Conservation (phyloP, 2,329 filamentous ascomycete species). For the Colletotrichum incanum region DNA sequence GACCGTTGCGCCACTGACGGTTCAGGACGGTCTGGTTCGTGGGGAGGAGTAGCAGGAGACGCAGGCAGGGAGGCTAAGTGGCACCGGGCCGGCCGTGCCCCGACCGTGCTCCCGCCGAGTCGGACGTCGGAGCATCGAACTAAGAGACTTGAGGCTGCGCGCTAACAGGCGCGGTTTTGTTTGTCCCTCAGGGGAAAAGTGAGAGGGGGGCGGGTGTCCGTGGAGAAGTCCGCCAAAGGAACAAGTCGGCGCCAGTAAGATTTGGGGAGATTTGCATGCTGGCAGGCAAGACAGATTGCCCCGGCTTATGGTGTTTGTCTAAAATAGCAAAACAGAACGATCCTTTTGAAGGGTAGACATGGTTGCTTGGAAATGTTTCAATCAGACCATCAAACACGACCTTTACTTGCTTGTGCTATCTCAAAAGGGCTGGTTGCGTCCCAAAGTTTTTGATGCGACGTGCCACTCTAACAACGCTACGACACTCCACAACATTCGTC, state of each 20-base stretch:
- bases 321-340: background rate
- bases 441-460: background rate
- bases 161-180: conserved; percentile 18
- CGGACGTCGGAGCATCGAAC: conserved; percentile 32
- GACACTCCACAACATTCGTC: background rate
- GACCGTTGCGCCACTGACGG: conserved; percentile 33
- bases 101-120: conserved; percentile 43
- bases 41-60: conserved; percentile 36
- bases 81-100: conserved; percentile 42
- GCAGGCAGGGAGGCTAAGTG: conserved; percentile 37
- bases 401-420: background rate
- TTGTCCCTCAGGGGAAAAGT: background rate
- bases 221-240: conserved; percentile 39
- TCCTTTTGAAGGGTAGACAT: background rate
- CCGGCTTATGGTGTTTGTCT: background rate
- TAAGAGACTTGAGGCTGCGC: conserved; percentile 16
- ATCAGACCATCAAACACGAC: background rate
- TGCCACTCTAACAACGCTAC: background rate
- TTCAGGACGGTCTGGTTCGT: conserved; percentile 13
- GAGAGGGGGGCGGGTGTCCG: conserved; percentile 25
- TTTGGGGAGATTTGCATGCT: background rate
- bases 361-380: conserved; percentile 15
- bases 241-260: background rate
- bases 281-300: background rate
- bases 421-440: conserved; percentile 1